Evolutionary conservation across 208 protist genomes (phyloP).

Genomic region (Vickermania ingenoplastis): DNA sequence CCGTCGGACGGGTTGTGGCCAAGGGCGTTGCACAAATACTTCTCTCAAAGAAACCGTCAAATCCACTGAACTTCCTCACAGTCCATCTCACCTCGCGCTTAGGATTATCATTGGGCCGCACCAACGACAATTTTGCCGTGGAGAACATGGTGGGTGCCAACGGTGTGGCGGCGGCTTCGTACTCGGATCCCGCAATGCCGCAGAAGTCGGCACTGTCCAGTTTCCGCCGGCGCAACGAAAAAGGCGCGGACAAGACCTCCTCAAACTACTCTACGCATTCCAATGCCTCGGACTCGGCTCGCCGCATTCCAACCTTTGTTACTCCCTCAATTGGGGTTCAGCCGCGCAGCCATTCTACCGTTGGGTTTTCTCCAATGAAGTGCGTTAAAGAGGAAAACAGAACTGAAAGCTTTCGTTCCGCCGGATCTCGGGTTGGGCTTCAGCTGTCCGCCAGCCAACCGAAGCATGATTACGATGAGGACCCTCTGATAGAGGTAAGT

Average conservation of each 20-base stretch:
- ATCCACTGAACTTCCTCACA: neutral
- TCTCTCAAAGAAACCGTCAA: constrained; percentile 1
- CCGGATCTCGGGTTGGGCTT: too few species aligned
- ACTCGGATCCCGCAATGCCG: neutral
- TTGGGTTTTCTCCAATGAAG: too few species aligned
- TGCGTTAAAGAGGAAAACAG: too few species aligned
- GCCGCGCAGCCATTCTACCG: too few species aligned
- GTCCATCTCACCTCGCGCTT: neutral
- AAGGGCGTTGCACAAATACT: neutral
- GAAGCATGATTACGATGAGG: neutral
- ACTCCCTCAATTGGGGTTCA: too few species aligned
- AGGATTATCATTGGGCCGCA: neutral
- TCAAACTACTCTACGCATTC: neutral
- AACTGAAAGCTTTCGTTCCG: too few species aligned
- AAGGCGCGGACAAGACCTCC: neutral
- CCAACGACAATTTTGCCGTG: neutral
- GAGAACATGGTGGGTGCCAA: neutral
- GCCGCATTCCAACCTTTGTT: neutral
- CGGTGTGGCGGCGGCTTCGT: constrained; percentile 2
- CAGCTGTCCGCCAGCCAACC: too few species aligned
- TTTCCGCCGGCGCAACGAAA: neutral
- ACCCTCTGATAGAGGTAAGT: neutral
- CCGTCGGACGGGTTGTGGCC: neutral
- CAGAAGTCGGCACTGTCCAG: neutral
- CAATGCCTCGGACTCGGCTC: neutral